Conservation (phyloP, 352 stramenopile genomes). For the Phytophthora sojae region DNA sequence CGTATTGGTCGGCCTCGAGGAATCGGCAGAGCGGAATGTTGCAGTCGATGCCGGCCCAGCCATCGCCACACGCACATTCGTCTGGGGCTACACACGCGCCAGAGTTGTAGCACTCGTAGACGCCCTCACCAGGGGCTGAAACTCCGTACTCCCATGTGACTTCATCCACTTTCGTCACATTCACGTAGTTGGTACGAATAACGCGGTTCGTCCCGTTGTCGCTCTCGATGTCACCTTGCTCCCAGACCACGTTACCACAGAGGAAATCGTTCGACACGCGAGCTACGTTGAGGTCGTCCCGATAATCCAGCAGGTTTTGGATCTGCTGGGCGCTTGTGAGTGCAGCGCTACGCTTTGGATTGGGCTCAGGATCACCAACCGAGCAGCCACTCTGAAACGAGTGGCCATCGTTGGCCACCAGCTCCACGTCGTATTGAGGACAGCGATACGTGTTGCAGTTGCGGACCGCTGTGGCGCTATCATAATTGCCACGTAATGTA, state of each 20-base stretch:
- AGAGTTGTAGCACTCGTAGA: slow-evolving; percentile 95
- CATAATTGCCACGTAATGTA: slow-evolving; percentile 69
- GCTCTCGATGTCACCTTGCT: slow-evolving; percentile 92
- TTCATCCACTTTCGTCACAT: slow-evolving; percentile 86
- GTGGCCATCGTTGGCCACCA: slow-evolving; percentile 92
- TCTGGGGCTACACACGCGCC: slow-evolving; percentile 94
- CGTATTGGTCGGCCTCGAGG: slow-evolving; percentile 50
- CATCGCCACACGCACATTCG: slow-evolving; percentile 92
- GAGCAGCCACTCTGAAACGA: slow-evolving; percentile 96
- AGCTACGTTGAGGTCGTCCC: slow-evolving; percentile 64
- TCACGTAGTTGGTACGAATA: slow-evolving; percentile 93
- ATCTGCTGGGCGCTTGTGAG: slow-evolving; percentile 50
- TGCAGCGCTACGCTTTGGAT: slow-evolving; percentile 42
- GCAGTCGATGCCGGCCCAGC: slow-evolving; percentile 95
- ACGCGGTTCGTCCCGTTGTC: slow-evolving; percentile 55
- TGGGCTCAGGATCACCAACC: slow-evolving; percentile 62
- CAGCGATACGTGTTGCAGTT: slow-evolving; percentile 73
- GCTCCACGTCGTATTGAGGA: slow-evolving; percentile 84
- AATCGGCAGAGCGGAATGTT: slow-evolving; percentile 94
- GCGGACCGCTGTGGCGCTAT: slow-evolving; percentile 38
- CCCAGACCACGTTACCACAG: slow-evolving; percentile 91
- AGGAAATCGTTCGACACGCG: slow-evolving; percentile 71
- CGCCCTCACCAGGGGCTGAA: slow-evolving; percentile 85
- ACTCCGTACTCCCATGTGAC: slow-evolving; percentile 74
- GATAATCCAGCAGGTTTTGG: slow-evolving; percentile 59